A percentile compares a stretch with the other conserved stretches of the same genome.
Conservation (phyloP, 75 land plant species). For the Pinus taeda region DNA sequence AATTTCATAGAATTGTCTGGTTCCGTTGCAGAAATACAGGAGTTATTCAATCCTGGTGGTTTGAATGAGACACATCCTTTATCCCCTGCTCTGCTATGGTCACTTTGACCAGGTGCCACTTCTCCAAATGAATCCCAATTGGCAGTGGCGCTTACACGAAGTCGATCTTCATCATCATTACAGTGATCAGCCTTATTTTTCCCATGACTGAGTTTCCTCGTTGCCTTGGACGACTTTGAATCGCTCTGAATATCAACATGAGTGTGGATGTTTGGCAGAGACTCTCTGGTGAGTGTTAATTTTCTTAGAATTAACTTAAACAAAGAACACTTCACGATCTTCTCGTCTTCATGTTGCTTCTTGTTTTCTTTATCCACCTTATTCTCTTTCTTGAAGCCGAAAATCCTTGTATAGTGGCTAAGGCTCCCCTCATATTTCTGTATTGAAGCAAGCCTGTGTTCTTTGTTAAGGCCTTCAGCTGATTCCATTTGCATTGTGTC, state of each 20-base stretch:
- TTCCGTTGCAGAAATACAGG: neutral
- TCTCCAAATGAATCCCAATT: conserved; percentile 3
- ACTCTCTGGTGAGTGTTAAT: neutral
- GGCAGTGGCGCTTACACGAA: neutral
- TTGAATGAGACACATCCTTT: neutral
- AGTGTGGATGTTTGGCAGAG: neutral
- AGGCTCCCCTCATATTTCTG: neutral
- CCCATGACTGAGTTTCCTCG: neutral
- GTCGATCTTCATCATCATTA: neutral
- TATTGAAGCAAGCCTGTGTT: neutral
- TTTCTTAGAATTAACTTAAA: conserved; percentile 5
- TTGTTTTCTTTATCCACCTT: neutral
- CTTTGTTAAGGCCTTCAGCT: neutral
- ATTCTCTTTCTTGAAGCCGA: neutral
- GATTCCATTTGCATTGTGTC: neutral
- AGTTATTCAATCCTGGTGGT: neutral
- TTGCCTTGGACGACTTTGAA: conserved; percentile 4
- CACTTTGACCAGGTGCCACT: neutral
- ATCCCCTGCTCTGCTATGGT: neutral
- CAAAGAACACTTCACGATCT: conserved; percentile 4
- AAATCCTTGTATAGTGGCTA: neutral
- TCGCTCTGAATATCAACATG: neutral
- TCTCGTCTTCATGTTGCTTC: neutral
- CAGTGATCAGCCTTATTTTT: neutral
- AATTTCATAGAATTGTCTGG: neutral